phyloP scores from a whole-genome alignment of 192 early-diverging fungal species.

The Entomortierella beljakovae region DNA sequence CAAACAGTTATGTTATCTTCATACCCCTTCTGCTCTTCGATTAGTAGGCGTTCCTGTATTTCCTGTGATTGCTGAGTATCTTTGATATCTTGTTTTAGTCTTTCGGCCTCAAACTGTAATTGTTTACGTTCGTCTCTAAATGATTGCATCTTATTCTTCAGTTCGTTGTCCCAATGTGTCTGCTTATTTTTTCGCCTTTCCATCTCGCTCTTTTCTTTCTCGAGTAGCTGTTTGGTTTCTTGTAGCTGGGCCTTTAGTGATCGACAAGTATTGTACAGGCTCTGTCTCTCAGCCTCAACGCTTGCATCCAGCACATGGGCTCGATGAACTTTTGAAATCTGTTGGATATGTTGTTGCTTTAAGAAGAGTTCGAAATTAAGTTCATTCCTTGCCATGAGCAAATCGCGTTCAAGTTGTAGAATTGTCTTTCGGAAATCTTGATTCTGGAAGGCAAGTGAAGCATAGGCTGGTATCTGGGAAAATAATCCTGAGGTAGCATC shows the following conservation, averaged over 20 bases:
- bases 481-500: neutral
- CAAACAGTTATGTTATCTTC: neutral
- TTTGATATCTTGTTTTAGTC: slow-evolving; percentile 49
- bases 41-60: slow-evolving; percentile 37
- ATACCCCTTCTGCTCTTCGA: slow-evolving; percentile 46
- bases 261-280: slow-evolving; percentile 61
- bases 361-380: slow-evolving; percentile 72
- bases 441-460: slow-evolving; percentile 7
- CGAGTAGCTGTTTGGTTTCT: slow-evolving; percentile 53
- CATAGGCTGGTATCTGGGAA: neutral
- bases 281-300: slow-evolving; percentile 65
- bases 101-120: slow-evolving; percentile 56
- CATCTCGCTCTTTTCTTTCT: slow-evolving; percentile 60
- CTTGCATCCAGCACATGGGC: slow-evolving; percentile 67
- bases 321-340: slow-evolving; percentile 66
- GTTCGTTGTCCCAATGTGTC: slow-evolving; percentile 66
- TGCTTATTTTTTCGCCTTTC: slow-evolving; percentile 62
- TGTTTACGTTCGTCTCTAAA: slow-evolving; percentile 63
- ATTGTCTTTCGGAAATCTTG: slow-evolving; percentile 47
- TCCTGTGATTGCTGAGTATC: slow-evolving; percentile 51
- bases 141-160: slow-evolving; percentile 56
- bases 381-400: slow-evolving; percentile 66
- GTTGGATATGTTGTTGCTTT: slow-evolving; percentile 71
- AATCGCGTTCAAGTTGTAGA: slow-evolving; percentile 60
- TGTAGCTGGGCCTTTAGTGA: slow-evolving; percentile 60